Evolutionary conservation across 192 early-diverging fungal genomes (phyloP), one percentile per base, ranked within the genome.

Genomic region (Linnemannia zychae): DNA sequence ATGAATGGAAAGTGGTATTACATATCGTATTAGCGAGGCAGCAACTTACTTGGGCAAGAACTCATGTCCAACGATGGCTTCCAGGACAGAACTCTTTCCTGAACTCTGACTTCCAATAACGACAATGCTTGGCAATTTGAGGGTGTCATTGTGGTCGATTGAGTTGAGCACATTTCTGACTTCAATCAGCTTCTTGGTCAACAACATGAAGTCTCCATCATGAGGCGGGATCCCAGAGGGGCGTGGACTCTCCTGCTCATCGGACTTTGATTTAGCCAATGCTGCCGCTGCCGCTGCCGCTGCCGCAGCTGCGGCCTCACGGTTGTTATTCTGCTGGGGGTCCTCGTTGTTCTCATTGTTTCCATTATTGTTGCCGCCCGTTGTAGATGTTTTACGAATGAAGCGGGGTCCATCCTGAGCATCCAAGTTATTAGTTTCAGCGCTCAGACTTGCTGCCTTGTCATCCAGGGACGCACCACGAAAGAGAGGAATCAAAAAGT

Each of bases 171-270:
- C 94, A 79, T 95, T 98, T 69, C 98, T 93, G 40, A 99, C 94
- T 86, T 99, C 97, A 34, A 99, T 97, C 53, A 99, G 87, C 87
- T 96, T 97, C 80, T 96, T 97, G 17, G 97, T 99, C 74, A 99
- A 82, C 76, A 94, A 78, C 94, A 96, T 95, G 38, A 97, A 91
- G 75, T 96, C 93, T 52, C 95, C 91, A 70, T 96, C 94, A n/a
- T 94, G 93, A 15, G 89, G 89, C 18, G 89, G 82, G 28, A 89
- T 91, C 47, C 80, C 76, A 22, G 79, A 84, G 73, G 88, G 86
- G 31, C 88, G 87, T 40, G 84, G 87, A 20, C 88, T 88, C 2
- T 93, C 91, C 52, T 86, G 81, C 12, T 87, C 85, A 22, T 92
- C 88, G 24, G 66, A 74, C 20, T 84, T 79, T 18, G 76, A 40